Conservation (phyloP, 2,329 filamentous ascomycete genomes). For the Neonectria coccinea region DNA sequence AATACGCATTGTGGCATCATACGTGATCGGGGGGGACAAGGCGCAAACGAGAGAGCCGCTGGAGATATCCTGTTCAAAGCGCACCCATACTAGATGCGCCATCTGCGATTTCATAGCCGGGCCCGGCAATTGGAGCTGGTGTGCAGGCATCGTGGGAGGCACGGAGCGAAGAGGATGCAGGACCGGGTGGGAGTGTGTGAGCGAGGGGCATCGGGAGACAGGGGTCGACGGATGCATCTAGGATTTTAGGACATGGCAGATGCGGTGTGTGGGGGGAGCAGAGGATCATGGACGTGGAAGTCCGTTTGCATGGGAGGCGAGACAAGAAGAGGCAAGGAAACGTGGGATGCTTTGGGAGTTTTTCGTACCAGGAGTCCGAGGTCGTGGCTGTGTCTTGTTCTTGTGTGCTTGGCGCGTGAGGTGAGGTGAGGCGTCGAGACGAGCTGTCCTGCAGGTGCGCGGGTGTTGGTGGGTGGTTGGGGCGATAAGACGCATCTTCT, state of each 20-base stretch:
- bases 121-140: constrained; percentile 19
- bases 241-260: constrained; percentile 33
- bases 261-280: constrained; percentile 43
- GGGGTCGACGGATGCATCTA: constrained; percentile 26
- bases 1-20: constrained; percentile 2
- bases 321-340: neutral
- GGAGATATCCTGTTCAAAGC: constrained; percentile 3
- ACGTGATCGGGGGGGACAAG: neutral
- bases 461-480: constrained; percentile 12
- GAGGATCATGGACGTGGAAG: constrained; percentile 22
- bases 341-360: constrained; percentile 19
- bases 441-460: constrained; percentile 5
- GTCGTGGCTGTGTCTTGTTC: neutral
- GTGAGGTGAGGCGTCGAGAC: neutral
- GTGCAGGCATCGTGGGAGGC: constrained; percentile 19
- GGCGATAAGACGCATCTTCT: constrained; percentile 11
- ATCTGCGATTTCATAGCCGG: constrained; percentile 21
- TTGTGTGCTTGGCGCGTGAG: neutral
- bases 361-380: neutral
- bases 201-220: constrained; percentile 30
- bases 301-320: constrained; percentile 16
- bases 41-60: constrained; percentile 19
- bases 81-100: constrained; percentile 15
- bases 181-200: constrained; percentile 19
- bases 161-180: constrained; percentile 11